Percentiles rank a stretch among this genome's conserved stretches.
Conservation (phyloP, 78 protist genomes). For the Dictyostelium firmibasis region DNA sequence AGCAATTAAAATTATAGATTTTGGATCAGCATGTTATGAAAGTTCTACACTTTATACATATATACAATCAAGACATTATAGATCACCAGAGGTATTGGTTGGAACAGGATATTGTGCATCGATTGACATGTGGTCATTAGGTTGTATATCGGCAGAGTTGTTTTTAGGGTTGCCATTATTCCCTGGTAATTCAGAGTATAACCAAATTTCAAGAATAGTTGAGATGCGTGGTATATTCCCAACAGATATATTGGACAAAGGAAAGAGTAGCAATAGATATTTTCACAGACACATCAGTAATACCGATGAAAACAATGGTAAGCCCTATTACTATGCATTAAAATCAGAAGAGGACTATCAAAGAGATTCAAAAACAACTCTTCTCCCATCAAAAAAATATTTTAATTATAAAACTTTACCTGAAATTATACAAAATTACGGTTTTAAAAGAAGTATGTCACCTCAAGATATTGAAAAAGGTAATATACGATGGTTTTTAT, state of each 20-base stretch:
- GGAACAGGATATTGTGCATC: conserved; percentile 81
- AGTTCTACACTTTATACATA: conserved; percentile 88
- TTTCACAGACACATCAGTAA: conserved; percentile 36
- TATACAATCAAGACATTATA: conserved; percentile 95
- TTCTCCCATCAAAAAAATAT: conserved; percentile 73
- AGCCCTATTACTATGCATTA: conserved; percentile 12
- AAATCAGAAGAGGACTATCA: conserved; percentile 71
- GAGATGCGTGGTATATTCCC: conserved; percentile 88
- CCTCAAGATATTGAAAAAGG: conserved; percentile 46
- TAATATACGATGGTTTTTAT: not conserved
- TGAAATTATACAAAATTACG: conserved; percentile 74
- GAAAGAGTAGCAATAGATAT: conserved; percentile 22
- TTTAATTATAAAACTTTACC: conserved; percentile 73
- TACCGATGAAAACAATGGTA: not conserved
- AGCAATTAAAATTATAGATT: conserved; percentile 90
- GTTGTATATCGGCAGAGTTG: conserved; percentile 90
- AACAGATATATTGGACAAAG: conserved; percentile 59
- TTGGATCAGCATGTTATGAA: conserved; percentile 92
- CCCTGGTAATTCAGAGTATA: conserved; percentile 93
- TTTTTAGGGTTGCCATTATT: conserved; percentile 94
- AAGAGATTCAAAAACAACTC: conserved; percentile 45
- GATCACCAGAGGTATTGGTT: conserved; percentile 97
- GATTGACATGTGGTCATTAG: conserved; percentile 94
- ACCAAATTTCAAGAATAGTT: conserved; percentile 86
- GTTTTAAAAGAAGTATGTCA: conserved; percentile 35